A percentile compares a stretch with the other conserved stretches of the same genome.
Conservation (phyloP, 768 basidiomycete genomes). For the Royoungia palumana region DNA sequence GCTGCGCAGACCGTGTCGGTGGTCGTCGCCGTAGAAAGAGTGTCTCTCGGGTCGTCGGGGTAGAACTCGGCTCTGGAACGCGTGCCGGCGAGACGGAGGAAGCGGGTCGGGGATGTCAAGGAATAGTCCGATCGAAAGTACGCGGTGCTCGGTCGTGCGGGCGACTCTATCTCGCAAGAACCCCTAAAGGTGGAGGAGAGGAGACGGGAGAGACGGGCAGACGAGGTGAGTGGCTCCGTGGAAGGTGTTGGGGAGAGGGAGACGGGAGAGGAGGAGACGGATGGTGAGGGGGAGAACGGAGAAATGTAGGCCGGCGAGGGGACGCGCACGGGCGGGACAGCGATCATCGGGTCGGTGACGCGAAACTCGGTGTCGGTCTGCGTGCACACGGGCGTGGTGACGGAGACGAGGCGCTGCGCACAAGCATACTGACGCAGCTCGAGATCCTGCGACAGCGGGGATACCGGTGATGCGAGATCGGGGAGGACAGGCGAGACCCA, state of each 20-base stretch:
- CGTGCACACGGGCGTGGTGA: conserved; percentile 17
- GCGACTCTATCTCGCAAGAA: conserved; percentile 1
- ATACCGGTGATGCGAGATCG: conserved; percentile 1
- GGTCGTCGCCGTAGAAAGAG: conserved; percentile 22
- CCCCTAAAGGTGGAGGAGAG: conserved; percentile 21
- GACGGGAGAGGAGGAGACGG: conserved; percentile 7
- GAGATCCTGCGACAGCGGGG: conserved; percentile 10
- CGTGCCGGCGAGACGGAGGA: conserved; percentile 4
- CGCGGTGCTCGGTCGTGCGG: conserved; percentile 14
- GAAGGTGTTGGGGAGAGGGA: conserved; percentile 16
- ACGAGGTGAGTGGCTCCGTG: conserved; percentile 8
- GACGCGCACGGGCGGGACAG: conserved; percentile 14
- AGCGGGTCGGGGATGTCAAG: conserved; percentile 4
- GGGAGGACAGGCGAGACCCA: conserved; percentile 22
- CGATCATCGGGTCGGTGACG: too few species aligned
- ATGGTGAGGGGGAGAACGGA: conserved; percentile 20
- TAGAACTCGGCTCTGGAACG: conserved; percentile 18
- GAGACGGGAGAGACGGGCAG: conserved; percentile 18
- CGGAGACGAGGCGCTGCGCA: conserved; percentile 12
- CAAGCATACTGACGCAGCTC: conserved; percentile 8
- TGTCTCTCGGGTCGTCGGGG: conserved; percentile 11
- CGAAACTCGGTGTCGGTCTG: conserved; percentile 23
- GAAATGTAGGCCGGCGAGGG: conserved; percentile 21
- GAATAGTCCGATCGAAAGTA: conserved; percentile 14
- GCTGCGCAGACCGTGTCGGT: conserved; percentile 8